Evolutionary conservation across 306 rosid species (phyloP).

Genomic region (Hippophae tibetana): DNA sequence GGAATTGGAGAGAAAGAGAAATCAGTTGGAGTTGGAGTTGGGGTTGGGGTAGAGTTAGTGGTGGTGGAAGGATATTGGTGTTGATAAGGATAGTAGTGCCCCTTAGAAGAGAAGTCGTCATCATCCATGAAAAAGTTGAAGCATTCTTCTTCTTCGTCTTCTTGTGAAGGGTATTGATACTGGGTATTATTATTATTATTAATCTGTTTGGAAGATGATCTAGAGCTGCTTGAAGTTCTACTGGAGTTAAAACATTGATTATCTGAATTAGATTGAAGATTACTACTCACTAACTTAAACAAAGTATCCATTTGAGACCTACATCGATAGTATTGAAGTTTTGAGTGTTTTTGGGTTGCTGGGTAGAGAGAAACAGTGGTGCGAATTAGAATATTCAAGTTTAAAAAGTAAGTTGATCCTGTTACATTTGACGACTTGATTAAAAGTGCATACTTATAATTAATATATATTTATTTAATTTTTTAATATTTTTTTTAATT

Average conservation of each 20-base stretch:
- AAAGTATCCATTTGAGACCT: constrained; percentile 89
- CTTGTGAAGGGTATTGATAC: constrained; percentile 20
- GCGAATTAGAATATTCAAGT: constrained; percentile 2
- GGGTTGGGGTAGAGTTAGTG: constrained; percentile 14
- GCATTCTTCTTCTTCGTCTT: constrained; percentile 66
- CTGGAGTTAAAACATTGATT: constrained; percentile 79
- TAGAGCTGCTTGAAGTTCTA: constrained; percentile 64
- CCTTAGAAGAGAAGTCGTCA: constrained; percentile 81
- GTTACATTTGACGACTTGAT: no score
- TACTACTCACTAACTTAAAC: constrained; percentile 50
- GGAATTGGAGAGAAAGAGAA: constrained; percentile 35
- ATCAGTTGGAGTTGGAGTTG: constrained; percentile 20
- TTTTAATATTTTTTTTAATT: no score
- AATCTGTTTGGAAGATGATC: constrained; percentile 45
- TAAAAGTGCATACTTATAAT: no score
- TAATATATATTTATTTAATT: no score
- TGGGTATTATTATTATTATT: constrained; percentile 13
- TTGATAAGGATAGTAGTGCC: constrained; percentile 42
- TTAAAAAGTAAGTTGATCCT: no score
- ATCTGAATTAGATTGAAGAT: constrained; percentile 30
- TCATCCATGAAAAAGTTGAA: constrained; percentile 97
- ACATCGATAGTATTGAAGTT: constrained; percentile 26
- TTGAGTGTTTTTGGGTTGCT: neutral
- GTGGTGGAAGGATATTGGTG: constrained; percentile 24
- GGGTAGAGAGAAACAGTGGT: constrained; percentile 1